Conservation (phyloP, 83 land plant genomes). For the Isoetes engelmannii region DNA sequence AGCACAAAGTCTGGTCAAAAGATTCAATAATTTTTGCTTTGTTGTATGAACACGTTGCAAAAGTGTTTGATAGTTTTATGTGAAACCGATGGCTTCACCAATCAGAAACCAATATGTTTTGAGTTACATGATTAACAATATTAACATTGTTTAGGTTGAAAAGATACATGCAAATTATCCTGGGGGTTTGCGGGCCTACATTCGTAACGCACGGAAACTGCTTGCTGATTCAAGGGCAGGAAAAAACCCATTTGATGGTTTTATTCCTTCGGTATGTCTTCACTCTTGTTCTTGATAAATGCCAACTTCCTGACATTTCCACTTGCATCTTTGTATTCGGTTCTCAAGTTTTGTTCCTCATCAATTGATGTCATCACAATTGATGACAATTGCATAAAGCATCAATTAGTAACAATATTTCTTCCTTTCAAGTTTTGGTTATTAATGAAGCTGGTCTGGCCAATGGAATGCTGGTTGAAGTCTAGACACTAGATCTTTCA, state of each 20-base stretch:
- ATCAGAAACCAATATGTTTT: not conserved
- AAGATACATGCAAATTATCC: slow-evolving; percentile 77
- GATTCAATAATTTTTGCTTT: not conserved
- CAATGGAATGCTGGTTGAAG: no score
- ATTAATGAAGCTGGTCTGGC: no score
- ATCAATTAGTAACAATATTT: no score
- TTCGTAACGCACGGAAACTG: slow-evolving; percentile 68
- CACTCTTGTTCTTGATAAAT: not conserved
- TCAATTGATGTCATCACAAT: not conserved
- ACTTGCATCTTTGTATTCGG: not conserved
- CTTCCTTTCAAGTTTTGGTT: no score
- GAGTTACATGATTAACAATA: not conserved
- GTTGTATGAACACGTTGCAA: not conserved
- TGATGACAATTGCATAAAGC: no score
- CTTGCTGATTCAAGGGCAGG: slow-evolving; percentile 85
- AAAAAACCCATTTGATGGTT: slow-evolving; percentile 92
- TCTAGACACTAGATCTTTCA: no score
- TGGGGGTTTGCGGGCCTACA: slow-evolving; percentile 73
- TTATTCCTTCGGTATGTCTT: slow-evolving; percentile 66
- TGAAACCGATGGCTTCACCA: not conserved
- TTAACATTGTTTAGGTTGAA: slow-evolving; percentile 21
- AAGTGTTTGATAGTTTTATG: not conserved
- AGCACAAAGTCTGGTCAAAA: not conserved
- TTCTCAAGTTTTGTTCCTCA: not conserved
- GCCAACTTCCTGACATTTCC: not conserved